Evolutionary conservation across 495 filamentous ascomycete genomes (phyloP), one percentile per base, ranked within the genome.

Genomic region (Pseudoneurospora amorphoporcata): DNA sequence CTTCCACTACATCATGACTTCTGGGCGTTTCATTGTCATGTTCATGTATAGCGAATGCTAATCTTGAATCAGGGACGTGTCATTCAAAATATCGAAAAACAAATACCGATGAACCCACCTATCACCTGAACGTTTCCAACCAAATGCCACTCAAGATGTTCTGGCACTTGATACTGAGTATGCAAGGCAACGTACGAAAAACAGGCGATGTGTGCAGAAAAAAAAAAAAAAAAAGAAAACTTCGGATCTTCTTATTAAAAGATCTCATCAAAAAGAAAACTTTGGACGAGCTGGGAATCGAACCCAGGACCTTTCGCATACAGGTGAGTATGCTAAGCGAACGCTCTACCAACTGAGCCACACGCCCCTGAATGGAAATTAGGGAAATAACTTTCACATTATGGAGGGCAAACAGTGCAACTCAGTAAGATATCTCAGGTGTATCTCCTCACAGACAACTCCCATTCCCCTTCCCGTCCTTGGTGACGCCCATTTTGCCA

Each of bases 181-280:
- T 19, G n/a, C 14, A 58, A 42, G 5, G 37, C 35, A 45, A 72
- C 10, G 47, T n/a, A 14, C 17, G 4, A 29, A 32, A 19, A 72
- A 17, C 53, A 73, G 73, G 73, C 37, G 35, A 35, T 4, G 23
- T 32, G 29, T 19, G 29, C 38, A 61, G 29, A 19, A 75, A 8
- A 47, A 72, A 42, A 71, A 71, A 76, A 74, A 72, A 58, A 53
- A 71, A 76, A 74, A 72, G 47, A 53, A 71, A 71, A 8, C 0
- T n/a, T 16, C 3, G 7, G 3, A n/a, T n/a, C 0, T 7, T 43
- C 6, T 43, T 19, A 47, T 19, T 0, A 4, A 3, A 29, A 29
- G 4, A 5, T 23, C 2, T 1, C 14, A 23, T 10, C 17, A 58
- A 14, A 65, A 17, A 43, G 14, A 12, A 9, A 2, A 8, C 7